These are phyloP conservation scores for Arabidopsis hybrid DNA, from an alignment of 441 rosid genomes.

Conservation along the genomic window DNA sequence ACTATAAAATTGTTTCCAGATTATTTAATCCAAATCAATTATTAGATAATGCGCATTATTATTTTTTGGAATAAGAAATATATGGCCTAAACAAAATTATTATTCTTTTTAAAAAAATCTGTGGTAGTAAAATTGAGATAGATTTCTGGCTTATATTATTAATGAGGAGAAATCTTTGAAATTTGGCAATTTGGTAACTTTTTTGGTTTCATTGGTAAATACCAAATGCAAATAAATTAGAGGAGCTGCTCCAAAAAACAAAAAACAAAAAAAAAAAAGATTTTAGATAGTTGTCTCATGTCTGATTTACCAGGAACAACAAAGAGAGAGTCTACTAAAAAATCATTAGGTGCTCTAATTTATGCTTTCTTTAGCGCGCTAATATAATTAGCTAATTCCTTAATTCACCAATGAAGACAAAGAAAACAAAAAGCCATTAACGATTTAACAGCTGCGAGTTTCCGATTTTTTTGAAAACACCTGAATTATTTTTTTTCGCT, in stretches of 20 bases:
- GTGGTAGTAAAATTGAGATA: constrained; percentile 24
- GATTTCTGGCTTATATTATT: neutral
- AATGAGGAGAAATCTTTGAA: neutral
- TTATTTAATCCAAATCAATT: neutral
- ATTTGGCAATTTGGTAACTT: constrained; percentile 12
- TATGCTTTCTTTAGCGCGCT: constrained; percentile 43
- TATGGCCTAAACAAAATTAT: neutral
- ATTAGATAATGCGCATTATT: neutral
- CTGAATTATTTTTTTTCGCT: constrained; percentile 16
- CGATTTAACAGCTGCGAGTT: constrained; percentile 30
- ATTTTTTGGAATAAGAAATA: neutral
- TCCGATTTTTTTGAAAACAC: neutral
- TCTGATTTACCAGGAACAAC: neutral
- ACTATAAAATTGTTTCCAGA: neutral
- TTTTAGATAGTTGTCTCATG: neutral
- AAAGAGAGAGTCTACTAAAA: constrained; percentile 2
- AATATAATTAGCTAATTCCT: constrained; percentile 38
- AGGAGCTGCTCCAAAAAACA: neutral
- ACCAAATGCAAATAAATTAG: neutral
- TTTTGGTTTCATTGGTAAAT: neutral
- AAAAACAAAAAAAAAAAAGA: too few relatives aligned
- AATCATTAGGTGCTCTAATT: constrained; percentile 3
- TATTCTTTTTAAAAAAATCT: neutral
- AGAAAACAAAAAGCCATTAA: constrained; percentile 28
- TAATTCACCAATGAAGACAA: constrained; percentile 32